Evolutionary conservation across 139 green algal species (phyloP).

Genomic region (Diplosphaera chodatii): DNA sequence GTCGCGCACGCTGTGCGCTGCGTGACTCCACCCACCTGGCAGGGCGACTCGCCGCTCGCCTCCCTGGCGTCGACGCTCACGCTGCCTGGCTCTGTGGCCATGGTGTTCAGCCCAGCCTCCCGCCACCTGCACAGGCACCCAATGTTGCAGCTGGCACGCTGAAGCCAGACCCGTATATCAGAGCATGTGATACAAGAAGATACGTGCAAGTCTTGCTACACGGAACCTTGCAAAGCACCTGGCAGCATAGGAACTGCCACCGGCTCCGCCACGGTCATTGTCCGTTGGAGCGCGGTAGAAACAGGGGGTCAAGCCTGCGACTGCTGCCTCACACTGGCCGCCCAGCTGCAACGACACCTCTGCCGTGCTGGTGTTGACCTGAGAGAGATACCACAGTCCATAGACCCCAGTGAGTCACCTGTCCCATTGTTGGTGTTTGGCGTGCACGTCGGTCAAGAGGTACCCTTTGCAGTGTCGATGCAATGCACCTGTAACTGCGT

Average conservation of each 20-base stretch:
- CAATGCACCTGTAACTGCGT: too few relatives aligned
- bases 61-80: not conserved
- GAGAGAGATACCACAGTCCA: not conserved
- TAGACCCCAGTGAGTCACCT: too few relatives aligned
- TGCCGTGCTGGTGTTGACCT: not conserved
- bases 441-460: too few relatives aligned
- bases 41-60: not conserved
- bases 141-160: not conserved
- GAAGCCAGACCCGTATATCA: too few relatives aligned
- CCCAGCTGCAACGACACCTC: constrained; percentile 1
- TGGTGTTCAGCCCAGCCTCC: constrained; percentile 43
- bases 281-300: constrained; percentile 77
- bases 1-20: too few relatives aligned
- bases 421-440: too few relatives aligned
- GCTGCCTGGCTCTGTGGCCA: constrained; percentile 19
- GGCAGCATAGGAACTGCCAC: constrained; percentile 59
- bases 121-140: constrained; percentile 48
- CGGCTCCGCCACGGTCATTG: constrained; percentile 78
- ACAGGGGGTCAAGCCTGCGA: constrained; percentile 26
- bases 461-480: too few relatives aligned
- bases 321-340: constrained; percentile 23
- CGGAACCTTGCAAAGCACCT: constrained; percentile 23
- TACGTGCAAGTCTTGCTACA: not conserved
- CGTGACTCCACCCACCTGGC: too few relatives aligned
- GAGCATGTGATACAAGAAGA: too few relatives aligned